Evolutionary conservation across 805 yeast species (phyloP).

Genomic region (Kodamaea neixiangensis): DNA sequence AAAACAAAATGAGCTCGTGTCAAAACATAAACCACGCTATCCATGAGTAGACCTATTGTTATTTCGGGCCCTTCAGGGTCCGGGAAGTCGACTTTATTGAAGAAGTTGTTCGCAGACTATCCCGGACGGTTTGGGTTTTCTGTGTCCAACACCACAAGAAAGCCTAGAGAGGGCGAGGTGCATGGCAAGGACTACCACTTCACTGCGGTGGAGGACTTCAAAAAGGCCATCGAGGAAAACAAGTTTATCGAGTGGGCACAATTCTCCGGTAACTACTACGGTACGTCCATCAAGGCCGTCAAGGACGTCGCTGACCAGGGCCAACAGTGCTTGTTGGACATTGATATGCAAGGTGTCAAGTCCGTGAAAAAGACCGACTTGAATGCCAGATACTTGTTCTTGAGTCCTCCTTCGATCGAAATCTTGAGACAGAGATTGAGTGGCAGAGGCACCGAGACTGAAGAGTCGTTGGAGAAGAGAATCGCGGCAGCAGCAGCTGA

Average conservation of each 20-base stretch:
- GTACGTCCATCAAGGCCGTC: constrained; percentile 87
- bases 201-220: constrained; percentile 75
- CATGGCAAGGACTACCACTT: constrained; percentile 91
- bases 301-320: constrained; percentile 66
- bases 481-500: constrained; percentile 85
- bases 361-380: constrained; percentile 80
- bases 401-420: constrained; percentile 92
- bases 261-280: constrained; percentile 96
- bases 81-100: constrained; percentile 92
- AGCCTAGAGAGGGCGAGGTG: constrained; percentile 88
- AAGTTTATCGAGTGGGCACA: constrained; percentile 97
- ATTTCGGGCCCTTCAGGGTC: constrained; percentile 97
- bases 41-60: constrained; percentile 75
- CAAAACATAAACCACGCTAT: not conserved
- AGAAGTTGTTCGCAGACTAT: constrained; percentile 84
- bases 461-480: constrained; percentile 81
- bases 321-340: constrained; percentile 86
- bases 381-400: constrained; percentile 81
- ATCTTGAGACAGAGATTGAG: constrained; percentile 71
- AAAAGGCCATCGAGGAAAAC: constrained; percentile 66
- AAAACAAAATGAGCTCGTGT: constrained; percentile 2
- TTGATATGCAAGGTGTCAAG: constrained; percentile 99
- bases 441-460: constrained; percentile 94
- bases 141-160: constrained; percentile 89
- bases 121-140: constrained; percentile 93